These are phyloP conservation scores for Verbena officinalis DNA, from an alignment of 257 asterid species.

Conservation along the genomic window DNA sequence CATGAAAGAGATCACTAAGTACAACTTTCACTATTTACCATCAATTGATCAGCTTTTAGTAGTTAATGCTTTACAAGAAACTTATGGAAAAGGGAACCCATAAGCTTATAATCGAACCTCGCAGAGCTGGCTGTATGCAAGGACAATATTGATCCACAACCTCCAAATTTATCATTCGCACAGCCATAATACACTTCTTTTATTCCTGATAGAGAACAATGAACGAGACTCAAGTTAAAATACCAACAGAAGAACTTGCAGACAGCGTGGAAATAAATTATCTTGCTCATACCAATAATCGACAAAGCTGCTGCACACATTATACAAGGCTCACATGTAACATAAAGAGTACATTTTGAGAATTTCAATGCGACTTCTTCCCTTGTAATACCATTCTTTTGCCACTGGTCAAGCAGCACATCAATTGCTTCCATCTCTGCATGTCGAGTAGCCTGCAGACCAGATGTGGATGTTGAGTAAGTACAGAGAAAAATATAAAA, in stretches of 20 bases:
- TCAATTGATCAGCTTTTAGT: constrained; percentile 7
- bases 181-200: constrained; percentile 83
- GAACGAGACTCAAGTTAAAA: constrained; percentile 16
- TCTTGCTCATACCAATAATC: constrained; percentile 54
- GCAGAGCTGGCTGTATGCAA: constrained; percentile 53
- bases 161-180: constrained; percentile 93
- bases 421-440: constrained; percentile 99
- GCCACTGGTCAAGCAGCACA: constrained; percentile 74
- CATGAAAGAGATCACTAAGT: background rate
- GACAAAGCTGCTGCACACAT: constrained; percentile 95
- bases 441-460: constrained; percentile 77
- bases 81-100: background rate
- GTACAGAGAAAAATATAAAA: constrained; percentile 1
- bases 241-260: constrained; percentile 22
- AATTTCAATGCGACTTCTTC: constrained; percentile 58
- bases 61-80: constrained; percentile 17
- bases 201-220: constrained; percentile 47
- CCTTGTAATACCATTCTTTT: constrained; percentile 52
- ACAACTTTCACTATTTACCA: constrained; percentile 1
- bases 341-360: constrained; percentile 73
- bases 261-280: constrained; percentile 19
- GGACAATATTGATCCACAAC: constrained; percentile 90
- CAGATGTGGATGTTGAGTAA: constrained; percentile 13
- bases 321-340: constrained; percentile 96
- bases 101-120: constrained; percentile 44